A percentile compares a stretch with the other conserved stretches of the same genome.
Evolutionary conservation across 1,284 basidiomycete species (phyloP).

Genomic region (Termitomyces sp.): DNA sequence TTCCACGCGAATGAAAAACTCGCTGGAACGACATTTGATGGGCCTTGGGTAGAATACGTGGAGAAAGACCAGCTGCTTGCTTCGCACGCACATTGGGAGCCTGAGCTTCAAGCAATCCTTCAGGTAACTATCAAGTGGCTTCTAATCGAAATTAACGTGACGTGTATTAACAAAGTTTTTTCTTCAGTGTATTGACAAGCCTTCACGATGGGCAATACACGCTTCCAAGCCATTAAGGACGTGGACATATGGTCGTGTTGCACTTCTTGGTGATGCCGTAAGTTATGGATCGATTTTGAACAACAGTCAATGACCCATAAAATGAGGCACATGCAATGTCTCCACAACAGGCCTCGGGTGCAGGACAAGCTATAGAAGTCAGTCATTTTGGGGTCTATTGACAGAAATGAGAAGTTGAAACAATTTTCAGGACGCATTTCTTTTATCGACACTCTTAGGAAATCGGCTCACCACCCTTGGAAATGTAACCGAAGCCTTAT

Average conservation of each 20-base stretch:
- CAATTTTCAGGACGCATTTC: constrained; percentile 26
- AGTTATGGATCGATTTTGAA: constrained; percentile 5
- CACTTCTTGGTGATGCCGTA: constrained; percentile 33
- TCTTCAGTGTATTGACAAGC: constrained; percentile 24
- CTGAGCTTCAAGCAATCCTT: constrained; percentile 22
- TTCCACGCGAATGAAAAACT: constrained; percentile 23
- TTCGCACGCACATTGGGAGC: constrained; percentile 21
- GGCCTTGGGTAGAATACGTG: constrained; percentile 20
- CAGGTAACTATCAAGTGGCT: constrained; percentile 9
- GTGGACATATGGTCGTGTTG: constrained; percentile 24
- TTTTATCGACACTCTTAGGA: constrained; percentile 29
- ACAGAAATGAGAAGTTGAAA: not conserved
- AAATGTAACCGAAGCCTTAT: constrained; percentile 24
- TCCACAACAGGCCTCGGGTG: constrained; percentile 34
- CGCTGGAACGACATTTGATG: constrained; percentile 20
- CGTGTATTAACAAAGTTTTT: not conserved
- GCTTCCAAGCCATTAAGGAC: constrained; percentile 17
- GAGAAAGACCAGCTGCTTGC: constrained; percentile 20
- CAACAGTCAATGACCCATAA: not conserved
- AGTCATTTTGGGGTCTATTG: not conserved
- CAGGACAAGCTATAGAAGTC: constrained; percentile 37
- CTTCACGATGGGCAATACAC: constrained; percentile 30
- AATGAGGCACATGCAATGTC: constrained; percentile 37
- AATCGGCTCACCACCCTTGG: constrained; percentile 21
- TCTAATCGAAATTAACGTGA: not conserved